Evolutionary conservation across 2,329 filamentous ascomycete genomes (phyloP).

Genomic region (Sclerotinia minor): DNA sequence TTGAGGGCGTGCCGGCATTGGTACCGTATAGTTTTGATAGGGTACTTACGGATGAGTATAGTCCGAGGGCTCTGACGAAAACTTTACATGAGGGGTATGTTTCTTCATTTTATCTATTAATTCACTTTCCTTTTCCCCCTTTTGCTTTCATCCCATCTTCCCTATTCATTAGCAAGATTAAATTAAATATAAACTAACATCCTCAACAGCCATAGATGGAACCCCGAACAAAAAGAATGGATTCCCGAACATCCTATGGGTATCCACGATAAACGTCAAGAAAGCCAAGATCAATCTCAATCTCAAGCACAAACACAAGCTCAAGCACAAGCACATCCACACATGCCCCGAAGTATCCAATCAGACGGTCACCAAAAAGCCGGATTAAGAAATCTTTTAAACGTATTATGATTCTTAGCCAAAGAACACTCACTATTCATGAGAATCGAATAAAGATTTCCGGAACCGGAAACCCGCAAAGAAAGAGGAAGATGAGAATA

Average conservation of each 20-base stretch:
- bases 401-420: constrained; percentile 27
- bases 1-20: constrained; percentile 69
- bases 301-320: too few relatives aligned
- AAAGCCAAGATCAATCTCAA: neutral
- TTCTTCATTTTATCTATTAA: neutral
- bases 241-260: constrained; percentile 23
- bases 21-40: constrained; percentile 70
- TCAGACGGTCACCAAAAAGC: constrained; percentile 27
- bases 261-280: neutral
- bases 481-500: neutral
- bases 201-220: constrained; percentile 58
- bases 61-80: constrained; percentile 57
- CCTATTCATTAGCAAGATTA: neutral
- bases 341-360: constrained; percentile 34
- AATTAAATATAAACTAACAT: constrained; percentile 21
- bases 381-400: constrained; percentile 32
- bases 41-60: constrained; percentile 66
- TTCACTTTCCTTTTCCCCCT: neutral
- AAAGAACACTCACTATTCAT: neutral
- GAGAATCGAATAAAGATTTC: neutral
- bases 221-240: constrained; percentile 60
- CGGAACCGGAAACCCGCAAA: neutral
- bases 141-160: constrained; percentile 2
- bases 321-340: constrained; percentile 23
- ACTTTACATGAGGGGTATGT: constrained; percentile 64